Percentiles rank a stretch among this genome's conserved stretches.
Conservation (phyloP, 192 early-diverging fungal species). For the Martensiomyces pterosporus region DNA sequence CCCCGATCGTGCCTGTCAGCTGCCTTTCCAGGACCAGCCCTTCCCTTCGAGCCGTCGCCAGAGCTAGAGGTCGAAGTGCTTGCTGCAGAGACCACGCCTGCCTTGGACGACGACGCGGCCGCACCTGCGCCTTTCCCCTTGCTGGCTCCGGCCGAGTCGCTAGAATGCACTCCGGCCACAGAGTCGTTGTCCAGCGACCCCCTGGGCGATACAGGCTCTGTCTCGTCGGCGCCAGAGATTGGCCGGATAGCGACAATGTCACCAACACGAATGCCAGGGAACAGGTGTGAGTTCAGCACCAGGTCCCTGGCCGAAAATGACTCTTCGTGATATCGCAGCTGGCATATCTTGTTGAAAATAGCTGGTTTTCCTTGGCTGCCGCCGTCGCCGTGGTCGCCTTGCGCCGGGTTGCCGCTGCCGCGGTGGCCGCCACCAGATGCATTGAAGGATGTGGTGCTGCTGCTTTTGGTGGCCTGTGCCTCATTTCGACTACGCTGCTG, state of each 20-base stretch:
- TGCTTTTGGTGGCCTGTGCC: conserved; percentile 16
- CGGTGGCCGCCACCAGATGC: conserved; percentile 5
- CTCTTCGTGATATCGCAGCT: conserved; percentile 42
- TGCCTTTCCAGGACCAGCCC: too few relatives aligned
- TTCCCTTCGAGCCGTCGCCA: too few relatives aligned
- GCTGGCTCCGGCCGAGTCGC: neutral
- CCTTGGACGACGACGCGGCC: neutral
- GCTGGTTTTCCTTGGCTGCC: conserved; percentile 5
- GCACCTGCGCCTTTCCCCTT: conserved; percentile 1
- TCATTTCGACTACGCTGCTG: conserved; percentile 21
- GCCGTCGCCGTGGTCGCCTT: conserved; percentile 21
- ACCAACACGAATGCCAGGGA: conserved; percentile 43
- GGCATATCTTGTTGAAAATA: conserved; percentile 37
- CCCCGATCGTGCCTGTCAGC: too few relatives aligned
- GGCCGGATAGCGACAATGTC: conserved; percentile 45
- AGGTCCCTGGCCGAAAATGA: conserved; percentile 32
- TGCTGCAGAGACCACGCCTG: neutral
- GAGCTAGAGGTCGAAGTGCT: too few relatives aligned
- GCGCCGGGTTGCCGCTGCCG: neutral
- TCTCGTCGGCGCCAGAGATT: conserved; percentile 13
- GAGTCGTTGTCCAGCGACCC: conserved; percentile 25
- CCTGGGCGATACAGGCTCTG: conserved; percentile 19
- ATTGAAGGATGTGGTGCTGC: conserved; percentile 3
- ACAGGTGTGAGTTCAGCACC: conserved; percentile 42
- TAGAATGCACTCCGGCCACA: conserved; percentile 4